A percentile compares a stretch with the other conserved stretches of the same genome.
These are phyloP conservation scores for Vigna unguiculata DNA, from an alignment of 306 rosid species.

Conservation along the genomic window DNA sequence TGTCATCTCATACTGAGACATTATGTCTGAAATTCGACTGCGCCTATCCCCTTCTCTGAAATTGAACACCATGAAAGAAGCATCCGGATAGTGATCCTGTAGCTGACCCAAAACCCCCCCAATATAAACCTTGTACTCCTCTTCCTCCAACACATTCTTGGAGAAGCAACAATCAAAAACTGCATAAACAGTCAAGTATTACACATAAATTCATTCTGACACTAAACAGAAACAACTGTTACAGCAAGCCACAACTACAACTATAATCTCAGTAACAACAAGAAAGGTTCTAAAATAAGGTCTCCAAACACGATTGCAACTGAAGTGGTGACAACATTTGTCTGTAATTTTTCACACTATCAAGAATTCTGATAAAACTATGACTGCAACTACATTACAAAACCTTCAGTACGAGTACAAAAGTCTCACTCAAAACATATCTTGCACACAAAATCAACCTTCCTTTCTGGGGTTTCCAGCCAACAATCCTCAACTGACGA, in stretches of 20 bases:
- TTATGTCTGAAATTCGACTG: slow-evolving; percentile 78
- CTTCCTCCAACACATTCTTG: slow-evolving; percentile 85
- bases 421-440: slow-evolving; percentile 25
- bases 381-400: not conserved
- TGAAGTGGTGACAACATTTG: not conserved
- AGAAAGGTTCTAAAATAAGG: not conserved
- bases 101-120: slow-evolving; percentile 89
- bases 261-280: not conserved
- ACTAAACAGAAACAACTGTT: slow-evolving; percentile 16
- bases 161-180: slow-evolving; percentile 99
- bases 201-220: not conserved
- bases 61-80: slow-evolving; percentile 97
- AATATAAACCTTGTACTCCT: slow-evolving; percentile 83
- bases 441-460: slow-evolving; percentile 20
- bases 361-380: not conserved
- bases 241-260: slow-evolving; percentile 21
- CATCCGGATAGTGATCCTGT: slow-evolving; percentile 87
- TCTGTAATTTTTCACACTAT: not conserved
- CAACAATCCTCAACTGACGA: slow-evolving; percentile 33
- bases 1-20: slow-evolving; percentile 94
- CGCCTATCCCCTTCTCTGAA: slow-evolving; percentile 94
- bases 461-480: slow-evolving; percentile 27
- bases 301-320: not conserved
- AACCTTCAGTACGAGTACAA: not conserved
- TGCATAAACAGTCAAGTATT: slow-evolving; percentile 50